phyloP scores from a whole-genome alignment of 2,329 filamentous ascomycete genomes.

The Canariomyces notabilis region DNA sequence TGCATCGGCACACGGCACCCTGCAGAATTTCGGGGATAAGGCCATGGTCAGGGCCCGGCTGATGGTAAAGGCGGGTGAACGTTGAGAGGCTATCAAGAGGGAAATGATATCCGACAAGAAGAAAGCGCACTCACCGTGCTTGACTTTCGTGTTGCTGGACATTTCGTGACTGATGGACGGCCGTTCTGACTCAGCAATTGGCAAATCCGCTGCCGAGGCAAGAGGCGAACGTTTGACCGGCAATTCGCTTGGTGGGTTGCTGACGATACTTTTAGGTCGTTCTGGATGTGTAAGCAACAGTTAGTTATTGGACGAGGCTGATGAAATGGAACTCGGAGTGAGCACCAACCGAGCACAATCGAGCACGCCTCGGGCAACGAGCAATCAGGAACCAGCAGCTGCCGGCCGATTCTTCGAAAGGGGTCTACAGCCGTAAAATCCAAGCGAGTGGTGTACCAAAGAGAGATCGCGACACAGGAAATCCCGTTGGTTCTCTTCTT shows the following conservation, averaged over 20 bases:
- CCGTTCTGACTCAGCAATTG: constrained; percentile 15
- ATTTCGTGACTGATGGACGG: not conserved
- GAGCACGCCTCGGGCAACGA: too few species aligned
- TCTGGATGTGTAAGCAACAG: not conserved
- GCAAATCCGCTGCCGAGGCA: not conserved
- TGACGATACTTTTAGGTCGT: not conserved
- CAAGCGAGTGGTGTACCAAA: constrained; percentile 4
- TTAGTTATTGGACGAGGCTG: not conserved
- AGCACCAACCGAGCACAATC: not conserved
- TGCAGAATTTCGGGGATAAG: too few species aligned
- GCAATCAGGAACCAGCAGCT: not conserved
- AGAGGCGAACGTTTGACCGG: constrained; percentile 3
- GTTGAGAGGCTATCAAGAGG: not conserved
- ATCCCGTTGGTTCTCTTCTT: not conserved
- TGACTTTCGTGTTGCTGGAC: constrained; percentile 7
- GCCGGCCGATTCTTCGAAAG: not conserved
- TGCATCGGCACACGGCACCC: not conserved
- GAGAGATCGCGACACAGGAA: not conserved
- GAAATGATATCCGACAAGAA: not conserved
- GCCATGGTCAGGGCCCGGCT: not conserved
- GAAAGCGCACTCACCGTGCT: constrained; percentile 11
- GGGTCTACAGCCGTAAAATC: not conserved
- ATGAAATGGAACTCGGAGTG: not conserved
- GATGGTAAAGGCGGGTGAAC: not conserved
- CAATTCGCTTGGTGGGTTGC: not conserved